phyloP scores from a whole-genome alignment of 768 basidiomycete species.

The Solioccasus polychromus region DNA sequence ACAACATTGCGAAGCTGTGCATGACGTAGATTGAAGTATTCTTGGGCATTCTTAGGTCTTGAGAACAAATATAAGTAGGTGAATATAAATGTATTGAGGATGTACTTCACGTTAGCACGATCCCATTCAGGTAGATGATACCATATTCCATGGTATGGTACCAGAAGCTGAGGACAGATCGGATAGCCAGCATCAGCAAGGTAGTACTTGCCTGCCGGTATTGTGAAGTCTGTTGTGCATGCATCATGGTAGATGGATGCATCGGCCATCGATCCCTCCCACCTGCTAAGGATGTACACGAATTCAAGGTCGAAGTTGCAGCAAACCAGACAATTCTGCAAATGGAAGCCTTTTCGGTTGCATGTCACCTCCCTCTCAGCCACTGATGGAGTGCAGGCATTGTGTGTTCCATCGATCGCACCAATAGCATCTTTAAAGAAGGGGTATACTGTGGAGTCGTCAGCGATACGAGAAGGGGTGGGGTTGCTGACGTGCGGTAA shows the following conservation, averaged over 20 bases:
- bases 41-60: background rate
- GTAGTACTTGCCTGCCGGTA: too few species aligned
- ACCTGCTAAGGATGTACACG: background rate
- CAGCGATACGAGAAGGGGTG: too few species aligned
- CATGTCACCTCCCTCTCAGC: too few species aligned
- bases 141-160: background rate
- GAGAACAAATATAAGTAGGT: too few species aligned
- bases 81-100: too few species aligned
- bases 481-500: too few species aligned
- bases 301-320: background rate
- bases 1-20: too few species aligned
- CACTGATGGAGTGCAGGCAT: background rate
- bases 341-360: background rate
- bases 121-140: background rate
- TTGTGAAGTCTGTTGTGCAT: background rate
- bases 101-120: background rate
- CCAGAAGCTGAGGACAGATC: background rate
- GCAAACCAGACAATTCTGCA: background rate
- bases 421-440: too few species aligned
- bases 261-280: background rate
- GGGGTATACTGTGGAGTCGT: too few species aligned
- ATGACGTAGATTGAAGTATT: background rate
- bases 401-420: background rate
- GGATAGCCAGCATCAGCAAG: background rate
- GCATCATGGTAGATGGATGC: background rate